Base-by-base conservation (phyloP, 2,329 filamentous ascomycete genomes). In the Malbranchea zuffiana region DNA sequence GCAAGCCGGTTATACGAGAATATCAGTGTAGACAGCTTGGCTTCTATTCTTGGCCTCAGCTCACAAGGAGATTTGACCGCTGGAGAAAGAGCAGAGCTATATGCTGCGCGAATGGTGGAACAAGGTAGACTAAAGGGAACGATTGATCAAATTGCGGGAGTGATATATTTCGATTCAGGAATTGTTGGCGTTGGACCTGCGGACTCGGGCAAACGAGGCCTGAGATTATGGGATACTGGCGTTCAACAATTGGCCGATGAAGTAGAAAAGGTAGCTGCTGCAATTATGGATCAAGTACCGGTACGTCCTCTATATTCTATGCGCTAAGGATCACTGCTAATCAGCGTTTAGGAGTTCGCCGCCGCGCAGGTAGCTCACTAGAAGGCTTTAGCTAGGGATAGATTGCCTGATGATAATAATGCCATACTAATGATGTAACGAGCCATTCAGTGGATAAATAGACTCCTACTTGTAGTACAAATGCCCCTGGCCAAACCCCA, bases 21-120 rank as follows among this genome's bases (percentile, higher is more conserved):
- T 54, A 87, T 88, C 44, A 69, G 70, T 3, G 78, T 85, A 47
- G 78, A 82, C 40, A 78, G 78, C 17, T 69, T 98, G 1, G 90
- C 80, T 0, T 65, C 70, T 25, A 70, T 95, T 24, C 67, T 98
- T 10, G 86, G 83, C 0, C 69, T 95, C 3, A 75, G 83, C 37
- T 52, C 50, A 17, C 57, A 53, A 11, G 55, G 52, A 10, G 59
- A 66, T 25, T 45, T 61, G 3, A 62, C 61, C 2, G 62, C 61
- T 41, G 75, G 75, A 0, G 82, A 82, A 35, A 81, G 79, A 57
- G 88, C 88, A 3, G 90, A 98, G 66, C 78, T 82, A 41, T 95
- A 90, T 37, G 90, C 88, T 8, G 86, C 88, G 3, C 73, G 77
- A 49, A 98, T 98, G 90, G 84, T 98, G 50, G 87, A 96, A 66